phyloP scores from a whole-genome alignment of 352 stramenopile genomes.

The Ophiocytium majus region DNA sequence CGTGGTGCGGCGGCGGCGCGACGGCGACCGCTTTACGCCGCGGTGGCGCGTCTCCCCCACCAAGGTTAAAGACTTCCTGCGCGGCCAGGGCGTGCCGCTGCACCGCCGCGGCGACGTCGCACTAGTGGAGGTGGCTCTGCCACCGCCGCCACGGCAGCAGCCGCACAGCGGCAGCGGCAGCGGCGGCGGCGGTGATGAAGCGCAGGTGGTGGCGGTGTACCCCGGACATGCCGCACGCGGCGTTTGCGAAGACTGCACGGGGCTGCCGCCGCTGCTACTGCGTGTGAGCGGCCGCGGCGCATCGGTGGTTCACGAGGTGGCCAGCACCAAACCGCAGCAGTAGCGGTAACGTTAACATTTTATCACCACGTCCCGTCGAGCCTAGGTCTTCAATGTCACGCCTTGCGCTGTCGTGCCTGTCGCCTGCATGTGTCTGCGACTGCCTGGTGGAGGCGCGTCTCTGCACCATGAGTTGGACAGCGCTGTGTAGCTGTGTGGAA shows the following conservation, averaged over 20 bases:
- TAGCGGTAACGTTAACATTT: too few relatives aligned
- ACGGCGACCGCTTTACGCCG: constrained; percentile 61
- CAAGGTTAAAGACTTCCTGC: constrained; percentile 70
- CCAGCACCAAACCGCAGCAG: too few relatives aligned
- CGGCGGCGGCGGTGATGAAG: neutral
- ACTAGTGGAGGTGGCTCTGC: constrained; percentile 17
- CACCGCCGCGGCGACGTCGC: constrained; percentile 61
- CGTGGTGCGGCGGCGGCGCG: constrained; percentile 31
- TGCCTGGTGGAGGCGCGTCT: too few relatives aligned
- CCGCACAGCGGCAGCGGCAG: neutral
- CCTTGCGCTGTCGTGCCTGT: too few relatives aligned
- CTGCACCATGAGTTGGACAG: too few relatives aligned
- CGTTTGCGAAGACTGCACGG: neutral
- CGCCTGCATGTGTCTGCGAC: too few relatives aligned
- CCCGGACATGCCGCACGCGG: neutral
- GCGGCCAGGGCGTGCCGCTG: constrained; percentile 68
- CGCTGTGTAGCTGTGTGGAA: too few relatives aligned
- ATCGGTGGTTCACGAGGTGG: neutral
- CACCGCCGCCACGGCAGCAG: neutral
- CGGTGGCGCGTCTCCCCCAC: constrained; percentile 64
- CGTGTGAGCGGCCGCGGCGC: neutral
- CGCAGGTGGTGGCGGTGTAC: neutral
- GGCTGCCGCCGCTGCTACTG: neutral
- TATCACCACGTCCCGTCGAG: too few relatives aligned
- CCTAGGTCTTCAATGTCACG: too few relatives aligned